Evolutionary conservation across 208 protist genomes (phyloP).

Genomic region (Acanthamoeba culbertsoni): DNA sequence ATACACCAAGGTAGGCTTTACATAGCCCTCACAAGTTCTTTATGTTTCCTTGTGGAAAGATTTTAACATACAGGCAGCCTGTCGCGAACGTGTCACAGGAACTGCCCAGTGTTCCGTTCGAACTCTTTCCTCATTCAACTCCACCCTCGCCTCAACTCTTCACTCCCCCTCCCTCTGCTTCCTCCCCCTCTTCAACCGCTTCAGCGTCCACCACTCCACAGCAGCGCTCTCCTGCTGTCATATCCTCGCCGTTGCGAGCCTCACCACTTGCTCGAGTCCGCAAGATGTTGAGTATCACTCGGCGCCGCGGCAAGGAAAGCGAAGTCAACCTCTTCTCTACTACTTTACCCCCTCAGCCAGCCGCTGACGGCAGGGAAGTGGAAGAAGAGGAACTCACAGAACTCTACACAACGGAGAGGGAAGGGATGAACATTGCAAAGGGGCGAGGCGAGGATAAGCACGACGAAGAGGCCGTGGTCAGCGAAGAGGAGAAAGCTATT

Average conservation of each 20-base stretch:
- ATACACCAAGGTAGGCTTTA: background rate
- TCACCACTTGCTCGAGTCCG: background rate
- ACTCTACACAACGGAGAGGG: background rate
- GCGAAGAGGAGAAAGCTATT: background rate
- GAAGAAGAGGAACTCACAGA: slow-evolving; percentile 27
- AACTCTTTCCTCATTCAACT: background rate
- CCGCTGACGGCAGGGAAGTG: background rate
- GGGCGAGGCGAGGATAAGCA: background rate
- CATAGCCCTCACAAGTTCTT: background rate
- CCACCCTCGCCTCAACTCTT: background rate
- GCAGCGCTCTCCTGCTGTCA: background rate
- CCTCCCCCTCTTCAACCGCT: background rate
- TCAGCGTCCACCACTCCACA: background rate
- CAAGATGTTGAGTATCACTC: background rate
- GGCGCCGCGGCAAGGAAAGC: background rate
- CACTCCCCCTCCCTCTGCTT: background rate
- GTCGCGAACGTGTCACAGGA: background rate
- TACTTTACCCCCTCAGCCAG: background rate
- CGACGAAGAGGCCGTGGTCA: background rate
- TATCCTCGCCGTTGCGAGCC: background rate
- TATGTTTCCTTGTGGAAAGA: background rate
- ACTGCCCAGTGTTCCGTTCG: slow-evolving; percentile 11
- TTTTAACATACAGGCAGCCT: too few relatives aligned
- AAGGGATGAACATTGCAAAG: background rate
- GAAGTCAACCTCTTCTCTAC: background rate